These are phyloP conservation scores for Brassica balearica DNA, from an alignment of 441 rosid species.

Conservation along the genomic window DNA sequence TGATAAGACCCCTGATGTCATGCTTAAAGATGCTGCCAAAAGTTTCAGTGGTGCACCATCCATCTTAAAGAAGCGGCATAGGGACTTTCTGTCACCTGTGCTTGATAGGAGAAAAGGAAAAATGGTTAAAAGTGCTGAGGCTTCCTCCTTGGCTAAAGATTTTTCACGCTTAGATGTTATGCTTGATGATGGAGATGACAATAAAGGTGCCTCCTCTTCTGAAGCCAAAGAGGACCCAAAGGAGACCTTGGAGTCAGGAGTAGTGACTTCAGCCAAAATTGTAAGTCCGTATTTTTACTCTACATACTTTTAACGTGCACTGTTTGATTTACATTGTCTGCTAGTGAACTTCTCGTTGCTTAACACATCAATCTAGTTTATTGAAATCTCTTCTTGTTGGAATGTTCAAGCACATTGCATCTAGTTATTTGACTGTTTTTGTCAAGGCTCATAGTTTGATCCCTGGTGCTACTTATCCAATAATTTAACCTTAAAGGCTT, in stretches of 20 bases:
- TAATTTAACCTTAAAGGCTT: background rate
- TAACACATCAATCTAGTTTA: conserved; percentile 20
- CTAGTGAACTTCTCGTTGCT: conserved; percentile 18
- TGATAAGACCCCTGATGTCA: conserved; percentile 76
- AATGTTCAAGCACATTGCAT: conserved; percentile 13
- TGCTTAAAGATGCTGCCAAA: conserved; percentile 81
- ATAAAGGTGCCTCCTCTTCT: conserved; percentile 40
- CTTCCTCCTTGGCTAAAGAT: conserved; percentile 61
- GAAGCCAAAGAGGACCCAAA: conserved; percentile 60
- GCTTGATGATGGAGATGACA: conserved; percentile 46
- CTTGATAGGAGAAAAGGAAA: no score
- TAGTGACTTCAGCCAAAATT: conserved; percentile 37
- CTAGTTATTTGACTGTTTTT: conserved; percentile 28
- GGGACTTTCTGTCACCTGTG: conserved; percentile 51
- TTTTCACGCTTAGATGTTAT: conserved; percentile 83
- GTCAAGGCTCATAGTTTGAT: conserved; percentile 11
- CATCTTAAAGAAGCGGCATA: conserved; percentile 85
- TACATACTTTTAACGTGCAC: conserved; percentile 21
- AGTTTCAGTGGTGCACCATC: conserved; percentile 81
- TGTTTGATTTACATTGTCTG: conserved; percentile 8
- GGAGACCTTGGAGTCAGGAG: conserved; percentile 45
- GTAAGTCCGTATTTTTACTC: conserved; percentile 54
- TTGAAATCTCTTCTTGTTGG: conserved; percentile 17
- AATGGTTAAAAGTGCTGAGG: no score
- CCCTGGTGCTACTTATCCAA: conserved; percentile 8